Evolutionary conservation across 805 yeast species (phyloP).

Genomic region (Citeromyces nyonsensis): DNA sequence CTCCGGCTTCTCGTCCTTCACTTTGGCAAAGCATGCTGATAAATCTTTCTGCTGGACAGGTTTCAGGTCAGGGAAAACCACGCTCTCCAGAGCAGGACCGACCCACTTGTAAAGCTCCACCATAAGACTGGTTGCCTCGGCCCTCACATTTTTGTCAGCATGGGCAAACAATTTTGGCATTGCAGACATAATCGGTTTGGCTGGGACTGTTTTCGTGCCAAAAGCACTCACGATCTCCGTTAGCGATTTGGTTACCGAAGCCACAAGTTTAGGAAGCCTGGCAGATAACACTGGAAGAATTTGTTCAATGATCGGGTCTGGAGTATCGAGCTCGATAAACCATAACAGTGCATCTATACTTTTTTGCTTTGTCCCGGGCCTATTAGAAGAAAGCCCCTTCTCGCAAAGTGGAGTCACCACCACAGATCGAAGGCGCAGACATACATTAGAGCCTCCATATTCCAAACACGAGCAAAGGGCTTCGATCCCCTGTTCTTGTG

Average conservation of each 20-base stretch:
- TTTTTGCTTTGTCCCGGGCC: constrained; percentile 58
- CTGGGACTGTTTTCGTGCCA: constrained; percentile 49
- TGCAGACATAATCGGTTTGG: constrained; percentile 37
- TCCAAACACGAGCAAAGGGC: constrained; percentile 39
- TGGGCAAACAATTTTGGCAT: constrained; percentile 66
- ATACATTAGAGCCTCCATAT: constrained; percentile 31
- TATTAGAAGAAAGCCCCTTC: constrained; percentile 63
- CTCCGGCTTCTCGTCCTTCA: constrained; percentile 21
- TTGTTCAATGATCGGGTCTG: constrained; percentile 53
- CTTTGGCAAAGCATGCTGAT: constrained; percentile 45
- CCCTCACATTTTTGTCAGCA: constrained; percentile 76
- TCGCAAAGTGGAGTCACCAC: constrained; percentile 48
- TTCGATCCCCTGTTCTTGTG: constrained; percentile 70
- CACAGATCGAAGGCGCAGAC: constrained; percentile 21
- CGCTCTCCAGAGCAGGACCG: constrained; percentile 42
- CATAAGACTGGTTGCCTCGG: constrained; percentile 55
- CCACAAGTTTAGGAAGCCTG: constrained; percentile 63
- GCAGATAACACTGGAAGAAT: constrained; percentile 46
- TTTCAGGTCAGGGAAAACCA: constrained; percentile 58
- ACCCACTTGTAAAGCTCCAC: constrained; percentile 63
- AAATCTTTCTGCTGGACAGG: constrained; percentile 88
- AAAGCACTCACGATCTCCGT: constrained; percentile 36
- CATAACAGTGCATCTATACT: constrained; percentile 46
- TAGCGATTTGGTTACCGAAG: constrained; percentile 47
- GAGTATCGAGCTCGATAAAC: constrained; percentile 50